Conservation (phyloP, 139 green algal genomes). For the Closterium sp. region DNA sequence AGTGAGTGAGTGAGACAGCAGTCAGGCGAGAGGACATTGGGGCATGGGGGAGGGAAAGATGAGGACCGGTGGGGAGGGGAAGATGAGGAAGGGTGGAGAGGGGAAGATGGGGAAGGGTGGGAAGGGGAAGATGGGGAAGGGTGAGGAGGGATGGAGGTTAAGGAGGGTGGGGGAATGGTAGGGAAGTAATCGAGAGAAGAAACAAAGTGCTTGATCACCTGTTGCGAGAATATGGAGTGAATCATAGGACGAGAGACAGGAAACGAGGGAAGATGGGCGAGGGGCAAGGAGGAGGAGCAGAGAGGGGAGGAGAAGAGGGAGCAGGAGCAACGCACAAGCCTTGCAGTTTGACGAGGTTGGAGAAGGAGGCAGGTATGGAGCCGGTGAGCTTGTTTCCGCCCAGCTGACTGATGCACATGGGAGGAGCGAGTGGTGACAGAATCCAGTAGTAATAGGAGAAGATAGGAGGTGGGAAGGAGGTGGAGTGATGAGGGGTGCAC, state of each 20-base stretch:
- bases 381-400: neutral
- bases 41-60: neutral
- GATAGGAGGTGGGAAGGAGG: neutral
- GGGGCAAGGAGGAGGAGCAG: neutral
- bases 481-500: neutral
- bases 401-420: neutral
- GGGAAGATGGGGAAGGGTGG: no score
- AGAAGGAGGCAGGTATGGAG: neutral
- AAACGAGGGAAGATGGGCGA: neutral
- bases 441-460: neutral
- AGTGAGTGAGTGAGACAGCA: neutral
- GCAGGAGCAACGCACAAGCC: neutral
- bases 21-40: neutral
- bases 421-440: neutral
- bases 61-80: neutral
- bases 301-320: neutral
- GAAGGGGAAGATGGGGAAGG: no score
- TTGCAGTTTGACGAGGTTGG: neutral
- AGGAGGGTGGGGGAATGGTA: neutral
- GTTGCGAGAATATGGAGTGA: no score
- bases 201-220: neutral
- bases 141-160: no score
- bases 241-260: neutral
- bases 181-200: neutral
- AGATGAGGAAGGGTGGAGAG: neutral